These are phyloP conservation scores for Prunella vulgaris DNA, from an alignment of 257 asterid genomes.

Conservation along the genomic window DNA sequence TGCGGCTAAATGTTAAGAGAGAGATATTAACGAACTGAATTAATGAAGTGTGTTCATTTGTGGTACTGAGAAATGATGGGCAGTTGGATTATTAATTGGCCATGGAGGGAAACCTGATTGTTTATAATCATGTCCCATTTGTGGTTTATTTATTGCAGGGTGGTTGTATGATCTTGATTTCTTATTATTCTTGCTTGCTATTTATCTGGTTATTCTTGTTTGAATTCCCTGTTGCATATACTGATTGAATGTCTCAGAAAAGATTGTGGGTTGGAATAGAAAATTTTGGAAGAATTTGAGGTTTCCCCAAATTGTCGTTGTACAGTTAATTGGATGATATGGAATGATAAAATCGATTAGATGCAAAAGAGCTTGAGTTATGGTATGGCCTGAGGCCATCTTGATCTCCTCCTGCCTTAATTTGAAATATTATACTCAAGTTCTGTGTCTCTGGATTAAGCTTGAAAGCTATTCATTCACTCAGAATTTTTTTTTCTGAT, in stretches of 20 bases:
- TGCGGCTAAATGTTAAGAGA: neutral
- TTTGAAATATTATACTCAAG: neutral
- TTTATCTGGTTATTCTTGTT: neutral
- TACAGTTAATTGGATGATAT: neutral
- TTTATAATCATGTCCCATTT: slow-evolving; percentile 3
- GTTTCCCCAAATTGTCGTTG: neutral
- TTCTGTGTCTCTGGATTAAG: neutral
- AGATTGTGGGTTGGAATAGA: neutral
- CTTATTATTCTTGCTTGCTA: neutral
- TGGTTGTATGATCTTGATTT: slow-evolving; percentile 9
- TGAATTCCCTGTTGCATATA: slow-evolving; percentile 2
- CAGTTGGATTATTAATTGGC: slow-evolving; percentile 21
- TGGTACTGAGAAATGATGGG: slow-evolving; percentile 7
- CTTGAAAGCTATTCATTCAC: neutral
- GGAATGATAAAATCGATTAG: neutral
- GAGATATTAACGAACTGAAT: neutral
- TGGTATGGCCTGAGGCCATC: neutral
- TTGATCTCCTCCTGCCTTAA: neutral
- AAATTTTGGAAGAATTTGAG: too few relatives aligned
- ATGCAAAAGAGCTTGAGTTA: neutral
- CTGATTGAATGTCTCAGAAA: neutral
- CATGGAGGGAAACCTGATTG: slow-evolving; percentile 18
- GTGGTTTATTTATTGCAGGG: slow-evolving; percentile 20
- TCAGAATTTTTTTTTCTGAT: neutral
- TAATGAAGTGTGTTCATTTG: slow-evolving; percentile 13